These are phyloP conservation scores for Cystoderma amianthinum DNA, from an alignment of 768 basidiomycete species.

Conservation along the genomic window DNA sequence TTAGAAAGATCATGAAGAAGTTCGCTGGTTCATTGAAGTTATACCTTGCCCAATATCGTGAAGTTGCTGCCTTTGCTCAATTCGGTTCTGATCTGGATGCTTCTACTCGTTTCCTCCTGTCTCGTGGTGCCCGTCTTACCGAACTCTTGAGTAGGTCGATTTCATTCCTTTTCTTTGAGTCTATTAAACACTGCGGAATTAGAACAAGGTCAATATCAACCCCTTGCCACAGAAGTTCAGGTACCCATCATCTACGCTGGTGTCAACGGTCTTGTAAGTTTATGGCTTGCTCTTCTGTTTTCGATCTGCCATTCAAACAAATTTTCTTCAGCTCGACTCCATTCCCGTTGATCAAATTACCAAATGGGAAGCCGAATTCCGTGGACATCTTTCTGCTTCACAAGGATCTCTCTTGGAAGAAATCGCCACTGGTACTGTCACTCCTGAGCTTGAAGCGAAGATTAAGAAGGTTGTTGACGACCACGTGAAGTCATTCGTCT, in stretches of 20 bases:
- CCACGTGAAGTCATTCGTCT: constrained; percentile 76
- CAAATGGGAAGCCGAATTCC: constrained; percentile 90
- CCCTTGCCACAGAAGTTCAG: constrained; percentile 90
- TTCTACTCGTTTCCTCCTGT: constrained; percentile 96
- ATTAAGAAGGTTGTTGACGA: constrained; percentile 95
- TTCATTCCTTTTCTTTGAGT: background rate
- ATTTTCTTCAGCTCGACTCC: constrained; percentile 64
- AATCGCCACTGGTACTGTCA: constrained; percentile 78
- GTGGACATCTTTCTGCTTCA: constrained; percentile 71
- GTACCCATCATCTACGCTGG: constrained; percentile 99
- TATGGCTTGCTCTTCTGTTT: background rate
- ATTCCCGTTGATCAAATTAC: constrained; percentile 95
- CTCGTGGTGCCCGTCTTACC: constrained; percentile 96
- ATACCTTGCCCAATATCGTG: constrained; percentile 99
- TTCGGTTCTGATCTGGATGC: constrained; percentile 99
- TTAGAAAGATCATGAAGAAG: constrained; percentile 99
- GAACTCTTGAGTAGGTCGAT: constrained; percentile 77
- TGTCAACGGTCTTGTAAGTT: constrained; percentile 93
- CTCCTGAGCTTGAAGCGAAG: constrained; percentile 85
- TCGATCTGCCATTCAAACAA: background rate
- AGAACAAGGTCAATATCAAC: constrained; percentile 99
- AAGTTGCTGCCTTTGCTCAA: constrained; percentile 98
- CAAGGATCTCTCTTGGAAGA: constrained; percentile 76
- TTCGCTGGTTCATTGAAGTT: constrained; percentile 99
- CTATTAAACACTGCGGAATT: constrained; percentile 15